phyloP scores from a whole-genome alignment of 2,329 filamentous ascomycete genomes.

The Aotearoamyces nothofagi region DNA sequence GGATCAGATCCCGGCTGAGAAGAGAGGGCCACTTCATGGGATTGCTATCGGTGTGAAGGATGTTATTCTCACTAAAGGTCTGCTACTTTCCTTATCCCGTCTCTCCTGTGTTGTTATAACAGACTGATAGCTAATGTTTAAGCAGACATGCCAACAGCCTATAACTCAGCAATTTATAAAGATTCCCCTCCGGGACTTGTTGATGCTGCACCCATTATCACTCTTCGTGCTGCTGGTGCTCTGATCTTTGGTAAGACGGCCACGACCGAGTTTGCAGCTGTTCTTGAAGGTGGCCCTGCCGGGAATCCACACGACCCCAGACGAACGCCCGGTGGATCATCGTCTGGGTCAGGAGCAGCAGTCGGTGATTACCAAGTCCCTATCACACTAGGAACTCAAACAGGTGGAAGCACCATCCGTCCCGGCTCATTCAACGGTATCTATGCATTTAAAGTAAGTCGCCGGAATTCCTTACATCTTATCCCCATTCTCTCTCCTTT shows the following conservation, averaged over 20 bases:
- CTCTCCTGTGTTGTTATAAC: background rate
- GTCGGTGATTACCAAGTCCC: conserved; percentile 50
- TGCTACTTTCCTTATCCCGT: background rate
- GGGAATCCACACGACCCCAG: conserved; percentile 36
- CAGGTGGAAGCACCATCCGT: conserved; percentile 46
- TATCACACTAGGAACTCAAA: conserved; percentile 48
- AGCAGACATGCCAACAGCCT: conserved; percentile 39
- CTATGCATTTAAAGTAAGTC: conserved; percentile 38
- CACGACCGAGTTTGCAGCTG: conserved; percentile 50
- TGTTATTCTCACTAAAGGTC: conserved; percentile 39
- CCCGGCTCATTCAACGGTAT: conserved; percentile 51
- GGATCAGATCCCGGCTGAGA: conserved; percentile 28
- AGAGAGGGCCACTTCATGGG: conserved; percentile 40
- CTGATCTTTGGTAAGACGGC: conserved; percentile 43
- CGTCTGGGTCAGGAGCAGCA: conserved; percentile 49
- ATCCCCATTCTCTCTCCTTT: too few species aligned
- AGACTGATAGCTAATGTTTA: background rate
- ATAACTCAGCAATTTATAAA: conserved; percentile 38
- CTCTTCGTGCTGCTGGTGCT: conserved; percentile 37
- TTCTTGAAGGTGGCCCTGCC: conserved; percentile 34
- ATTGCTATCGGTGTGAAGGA: conserved; percentile 45
- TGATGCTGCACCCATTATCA: conserved; percentile 35
- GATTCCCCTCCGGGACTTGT: conserved; percentile 25
- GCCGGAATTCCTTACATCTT: too few species aligned
- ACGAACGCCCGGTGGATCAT: conserved; percentile 51